Percentiles rank a stretch among this genome's conserved stretches.
phyloP scores from a whole-genome alignment of 2,329 filamentous ascomycete species.

The Neonectria punicea region DNA sequence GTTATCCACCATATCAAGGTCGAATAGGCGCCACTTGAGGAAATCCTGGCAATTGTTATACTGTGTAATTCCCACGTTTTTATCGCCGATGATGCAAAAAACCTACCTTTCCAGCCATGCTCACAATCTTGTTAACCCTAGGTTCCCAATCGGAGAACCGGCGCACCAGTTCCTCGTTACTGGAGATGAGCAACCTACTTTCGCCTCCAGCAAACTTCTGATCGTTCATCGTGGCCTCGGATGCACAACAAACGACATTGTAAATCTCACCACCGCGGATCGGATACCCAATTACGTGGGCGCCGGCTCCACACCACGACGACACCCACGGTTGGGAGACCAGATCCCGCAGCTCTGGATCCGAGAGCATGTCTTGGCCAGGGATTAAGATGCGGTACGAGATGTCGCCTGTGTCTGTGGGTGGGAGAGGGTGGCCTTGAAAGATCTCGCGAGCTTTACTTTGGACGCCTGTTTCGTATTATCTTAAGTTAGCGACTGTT shows the following conservation, averaged over 20 bases:
- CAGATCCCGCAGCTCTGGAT: conserved; percentile 59
- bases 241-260: conserved; percentile 64
- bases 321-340: conserved; percentile 62
- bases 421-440: too few species aligned
- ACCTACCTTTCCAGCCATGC: conserved; percentile 8
- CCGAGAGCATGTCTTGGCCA: conserved; percentile 57
- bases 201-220: too few species aligned
- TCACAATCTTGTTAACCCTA: conserved; percentile 47
- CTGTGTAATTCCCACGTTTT: too few species aligned
- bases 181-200: too few species aligned
- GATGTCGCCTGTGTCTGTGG: conserved; percentile 66
- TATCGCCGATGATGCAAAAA: too few species aligned
- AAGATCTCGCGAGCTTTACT: too few species aligned
- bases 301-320: conserved; percentile 70
- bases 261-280: conserved; percentile 67
- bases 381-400: conserved; percentile 70
- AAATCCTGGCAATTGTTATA: conserved; percentile 40
- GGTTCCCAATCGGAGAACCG: conserved; percentile 52
- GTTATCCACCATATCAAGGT: conserved; percentile 50
- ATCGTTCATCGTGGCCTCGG: conserved; percentile 9
- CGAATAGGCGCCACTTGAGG: conserved; percentile 59
- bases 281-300: conserved; percentile 71
- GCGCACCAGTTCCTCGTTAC: too few species aligned
- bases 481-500: too few species aligned
- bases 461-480: too few species aligned